A percentile compares a stretch with the other conserved stretches of the same genome.
Conservation (phyloP, 2,329 filamentous ascomycete genomes). For the Botryotinia convoluta region DNA sequence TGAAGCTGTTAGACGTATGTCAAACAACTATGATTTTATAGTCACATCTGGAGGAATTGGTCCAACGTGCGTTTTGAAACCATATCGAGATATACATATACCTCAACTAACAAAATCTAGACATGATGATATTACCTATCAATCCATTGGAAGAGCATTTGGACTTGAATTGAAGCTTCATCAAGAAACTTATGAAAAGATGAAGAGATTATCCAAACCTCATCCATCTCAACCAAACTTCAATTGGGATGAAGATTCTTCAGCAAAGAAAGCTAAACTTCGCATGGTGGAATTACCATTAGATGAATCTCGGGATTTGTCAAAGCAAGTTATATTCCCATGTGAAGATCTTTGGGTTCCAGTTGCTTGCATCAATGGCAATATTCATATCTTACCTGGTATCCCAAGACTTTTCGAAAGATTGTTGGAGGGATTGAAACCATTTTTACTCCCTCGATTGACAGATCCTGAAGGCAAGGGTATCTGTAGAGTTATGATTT, state of each 20-base stretch:
- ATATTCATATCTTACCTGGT: slow-evolving; percentile 89
- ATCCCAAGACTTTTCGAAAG: slow-evolving; percentile 79
- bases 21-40: slow-evolving; percentile 84
- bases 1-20: slow-evolving; percentile 82
- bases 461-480: slow-evolving; percentile 78
- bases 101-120: slow-evolving; percentile 44
- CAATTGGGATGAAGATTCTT: slow-evolving; percentile 79
- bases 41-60: slow-evolving; percentile 95
- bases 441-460: slow-evolving; percentile 66
- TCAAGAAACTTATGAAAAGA: slow-evolving; percentile 71
- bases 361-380: slow-evolving; percentile 82
- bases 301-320: slow-evolving; percentile 61
- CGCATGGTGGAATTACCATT: slow-evolving; percentile 88
- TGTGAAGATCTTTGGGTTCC: slow-evolving; percentile 87
- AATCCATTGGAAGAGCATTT: slow-evolving; percentile 90
- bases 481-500: slow-evolving; percentile 74
- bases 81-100: neutral
- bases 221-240: slow-evolving; percentile 72
- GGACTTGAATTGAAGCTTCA: slow-evolving; percentile 73
- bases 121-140: slow-evolving; percentile 97
- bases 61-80: slow-evolving; percentile 61
- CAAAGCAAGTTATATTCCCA: slow-evolving; percentile 76
- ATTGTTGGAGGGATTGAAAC: slow-evolving; percentile 74
- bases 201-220: slow-evolving; percentile 77
- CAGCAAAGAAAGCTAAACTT: slow-evolving; percentile 74